A percentile compares a stretch with the other conserved stretches of the same genome.
Evolutionary conservation across 768 basidiomycete genomes (phyloP).

Genomic region (Trametes sanguinea): DNA sequence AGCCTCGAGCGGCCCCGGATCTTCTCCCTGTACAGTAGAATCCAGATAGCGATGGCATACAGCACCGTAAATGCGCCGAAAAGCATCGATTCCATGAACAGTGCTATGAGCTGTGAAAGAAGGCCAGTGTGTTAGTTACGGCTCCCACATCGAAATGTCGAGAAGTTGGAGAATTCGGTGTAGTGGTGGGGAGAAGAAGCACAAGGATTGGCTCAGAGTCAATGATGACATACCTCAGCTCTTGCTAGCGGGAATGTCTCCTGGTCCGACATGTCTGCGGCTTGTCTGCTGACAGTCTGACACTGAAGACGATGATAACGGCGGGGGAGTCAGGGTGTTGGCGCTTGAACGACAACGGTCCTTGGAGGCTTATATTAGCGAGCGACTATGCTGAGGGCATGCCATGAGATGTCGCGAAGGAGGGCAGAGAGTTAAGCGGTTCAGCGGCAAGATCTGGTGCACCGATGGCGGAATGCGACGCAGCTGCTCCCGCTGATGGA

Average conservation of each 20-base stretch:
- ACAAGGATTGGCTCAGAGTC: background rate
- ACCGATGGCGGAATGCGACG: background rate
- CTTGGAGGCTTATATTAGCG: background rate
- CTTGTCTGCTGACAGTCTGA: background rate
- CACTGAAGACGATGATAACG: background rate
- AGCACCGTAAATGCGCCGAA: slow-evolving; percentile 23
- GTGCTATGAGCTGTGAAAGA: slow-evolving; percentile 16
- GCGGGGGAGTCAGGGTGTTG: slow-evolving; percentile 7
- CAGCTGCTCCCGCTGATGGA: background rate
- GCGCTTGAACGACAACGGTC: background rate
- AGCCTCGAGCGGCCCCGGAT: slow-evolving; percentile 8
- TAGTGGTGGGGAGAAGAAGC: background rate
- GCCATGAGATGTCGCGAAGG: background rate
- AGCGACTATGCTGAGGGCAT: background rate
- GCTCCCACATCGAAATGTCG: background rate
- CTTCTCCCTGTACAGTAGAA: slow-evolving; percentile 22
- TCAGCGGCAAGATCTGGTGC: slow-evolving; percentile 3
- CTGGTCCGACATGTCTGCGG: slow-evolving; percentile 17
- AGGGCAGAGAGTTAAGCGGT: background rate
- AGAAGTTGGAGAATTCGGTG: background rate
- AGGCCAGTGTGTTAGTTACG: background rate
- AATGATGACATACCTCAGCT: slow-evolving; percentile 9
- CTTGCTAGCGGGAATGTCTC: slow-evolving; percentile 12
- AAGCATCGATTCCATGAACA: slow-evolving; percentile 22
- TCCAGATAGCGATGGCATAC: slow-evolving; percentile 23